Evolutionary conservation across 345 rosid species (phyloP).

Genomic region (Brassica cretica): DNA sequence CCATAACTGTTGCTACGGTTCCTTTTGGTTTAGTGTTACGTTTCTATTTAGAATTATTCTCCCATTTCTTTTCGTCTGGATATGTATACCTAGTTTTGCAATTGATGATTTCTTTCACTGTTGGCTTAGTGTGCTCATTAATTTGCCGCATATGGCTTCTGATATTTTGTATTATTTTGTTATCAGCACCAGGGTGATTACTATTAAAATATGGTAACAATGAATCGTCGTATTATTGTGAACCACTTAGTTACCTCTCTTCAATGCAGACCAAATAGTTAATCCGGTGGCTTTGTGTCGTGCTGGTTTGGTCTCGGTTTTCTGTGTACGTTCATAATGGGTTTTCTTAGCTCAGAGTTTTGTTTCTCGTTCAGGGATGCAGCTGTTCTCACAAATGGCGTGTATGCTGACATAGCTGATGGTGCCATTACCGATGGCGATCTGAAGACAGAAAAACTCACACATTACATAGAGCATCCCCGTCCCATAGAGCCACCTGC

Average conservation of each 20-base stretch:
- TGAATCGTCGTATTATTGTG: slow-evolving; percentile 11
- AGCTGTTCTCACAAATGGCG: slow-evolving; percentile 51
- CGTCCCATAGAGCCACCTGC: slow-evolving; percentile 93
- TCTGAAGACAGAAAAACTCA: slow-evolving; percentile 74
- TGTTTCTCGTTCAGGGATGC: slow-evolving; percentile 61
- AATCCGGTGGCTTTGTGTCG: not conserved
- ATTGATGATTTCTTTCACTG: not conserved
- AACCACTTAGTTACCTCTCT: not conserved
- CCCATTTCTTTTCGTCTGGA: not conserved
- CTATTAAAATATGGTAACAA: not conserved
- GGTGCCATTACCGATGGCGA: slow-evolving; percentile 40
- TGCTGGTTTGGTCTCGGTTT: not conserved
- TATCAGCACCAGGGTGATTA: slow-evolving; percentile 4
- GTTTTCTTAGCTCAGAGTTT: slow-evolving; percentile 6
- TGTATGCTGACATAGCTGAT: slow-evolving; percentile 58
- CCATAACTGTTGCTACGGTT: not conserved
- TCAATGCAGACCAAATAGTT: not conserved
- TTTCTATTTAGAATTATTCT: not conserved
- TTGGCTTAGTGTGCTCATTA: not conserved
- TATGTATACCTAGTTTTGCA: not conserved
- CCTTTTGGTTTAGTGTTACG: not conserved
- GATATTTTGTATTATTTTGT: slow-evolving; percentile 10
- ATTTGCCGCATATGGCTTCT: not conserved
- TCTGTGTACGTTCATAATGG: slow-evolving; percentile 14
- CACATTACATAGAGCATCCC: slow-evolving; percentile 87